Evolutionary conservation across 2,329 filamentous ascomycete species (phyloP).

Genomic region (Fusarium sp.): DNA sequence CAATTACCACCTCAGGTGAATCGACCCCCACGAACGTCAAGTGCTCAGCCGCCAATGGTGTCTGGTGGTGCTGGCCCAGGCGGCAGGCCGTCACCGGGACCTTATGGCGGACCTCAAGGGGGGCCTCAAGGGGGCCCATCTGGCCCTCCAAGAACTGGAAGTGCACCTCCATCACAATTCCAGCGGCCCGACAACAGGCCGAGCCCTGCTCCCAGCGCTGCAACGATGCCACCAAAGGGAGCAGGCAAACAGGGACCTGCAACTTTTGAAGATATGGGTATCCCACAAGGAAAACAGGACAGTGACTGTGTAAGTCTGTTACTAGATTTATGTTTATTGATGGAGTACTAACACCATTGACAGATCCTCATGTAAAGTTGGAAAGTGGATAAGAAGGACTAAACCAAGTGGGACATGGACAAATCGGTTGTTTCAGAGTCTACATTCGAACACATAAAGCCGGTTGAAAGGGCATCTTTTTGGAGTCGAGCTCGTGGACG

Average conservation of each 20-base stretch:
- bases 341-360: neutral
- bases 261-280: conserved; percentile 98
- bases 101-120: conserved; percentile 29
- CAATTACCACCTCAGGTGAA: conserved; percentile 13
- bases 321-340: neutral
- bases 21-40: conserved; percentile 40
- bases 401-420: neutral
- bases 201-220: conserved; percentile 46
- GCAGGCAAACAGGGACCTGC: conserved; percentile 77
- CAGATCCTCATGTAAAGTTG: conserved; percentile 44
- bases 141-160: conserved; percentile 48
- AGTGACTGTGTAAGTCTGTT: conserved; percentile 81
- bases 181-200: conserved; percentile 44
- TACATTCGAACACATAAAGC: conserved; percentile 17
- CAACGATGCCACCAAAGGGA: conserved; percentile 53
- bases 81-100: conserved; percentile 40
- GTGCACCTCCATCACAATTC: conserved; percentile 51
- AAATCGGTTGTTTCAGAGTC: conserved; percentile 3
- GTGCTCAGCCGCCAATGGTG: conserved; percentile 34
- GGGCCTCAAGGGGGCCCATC: conserved; percentile 26
- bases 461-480: conserved; percentile 25
- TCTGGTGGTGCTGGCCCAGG: conserved; percentile 32
- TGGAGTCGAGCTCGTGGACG: conserved; percentile 31
- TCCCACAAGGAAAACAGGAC: conserved; percentile 84
- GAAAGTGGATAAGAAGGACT: neutral